phyloP scores from a whole-genome alignment of 345 rosid genomes.

The Triadica sebifera region DNA sequence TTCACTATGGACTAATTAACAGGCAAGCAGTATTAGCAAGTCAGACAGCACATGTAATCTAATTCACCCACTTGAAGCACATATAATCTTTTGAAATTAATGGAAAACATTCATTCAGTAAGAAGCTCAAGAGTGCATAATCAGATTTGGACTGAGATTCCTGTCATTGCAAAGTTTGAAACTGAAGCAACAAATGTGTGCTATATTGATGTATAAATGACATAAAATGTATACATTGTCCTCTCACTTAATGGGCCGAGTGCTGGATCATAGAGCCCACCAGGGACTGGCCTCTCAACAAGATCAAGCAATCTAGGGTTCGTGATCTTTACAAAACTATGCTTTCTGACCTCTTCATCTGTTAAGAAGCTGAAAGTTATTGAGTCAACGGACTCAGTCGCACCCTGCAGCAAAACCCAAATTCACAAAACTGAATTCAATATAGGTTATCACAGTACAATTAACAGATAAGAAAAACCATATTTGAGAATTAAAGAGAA shows the following conservation, averaged over 20 bases:
- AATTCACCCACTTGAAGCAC: neutral
- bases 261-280: conserved; percentile 58
- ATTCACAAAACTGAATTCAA: neutral
- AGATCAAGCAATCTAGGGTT: conserved; percentile 39
- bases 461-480: neutral
- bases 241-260: conserved; percentile 48
- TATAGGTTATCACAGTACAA: no score
- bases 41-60: neutral
- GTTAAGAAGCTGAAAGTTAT: conserved; percentile 53
- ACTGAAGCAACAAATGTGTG: neutral
- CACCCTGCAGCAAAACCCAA: conserved; percentile 35
- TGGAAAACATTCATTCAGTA: neutral
- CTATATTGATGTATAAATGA: neutral
- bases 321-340: conserved; percentile 47
- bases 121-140: neutral
- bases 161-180: neutral
- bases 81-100: neutral
- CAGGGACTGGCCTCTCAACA: conserved; percentile 42
- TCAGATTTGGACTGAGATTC: neutral
- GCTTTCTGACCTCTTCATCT: conserved; percentile 49
- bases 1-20: neutral
- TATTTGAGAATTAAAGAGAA: neutral
- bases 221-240: conserved; percentile 27
- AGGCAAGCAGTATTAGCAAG: neutral
- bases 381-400: conserved; percentile 43